Percentiles rank a stretch among this genome's conserved stretches.
Conservation (phyloP, 306 rosid species). For the Cicer yamashitae region DNA sequence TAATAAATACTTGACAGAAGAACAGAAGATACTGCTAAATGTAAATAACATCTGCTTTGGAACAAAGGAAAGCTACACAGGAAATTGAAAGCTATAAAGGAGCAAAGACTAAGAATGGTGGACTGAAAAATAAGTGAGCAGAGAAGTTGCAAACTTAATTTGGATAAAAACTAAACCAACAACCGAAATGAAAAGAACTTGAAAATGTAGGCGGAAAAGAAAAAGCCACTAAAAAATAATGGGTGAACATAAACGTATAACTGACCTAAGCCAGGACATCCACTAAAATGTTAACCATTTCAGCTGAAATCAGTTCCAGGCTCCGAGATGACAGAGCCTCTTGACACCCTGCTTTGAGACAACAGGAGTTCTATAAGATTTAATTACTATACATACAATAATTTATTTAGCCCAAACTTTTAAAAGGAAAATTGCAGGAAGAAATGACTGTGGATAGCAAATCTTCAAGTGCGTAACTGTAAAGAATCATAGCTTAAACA, state of each 20-base stretch:
- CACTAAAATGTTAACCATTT: constrained; percentile 92
- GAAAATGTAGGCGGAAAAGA: constrained; percentile 65
- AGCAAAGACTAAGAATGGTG: constrained; percentile 37
- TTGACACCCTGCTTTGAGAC: constrained; percentile 98
- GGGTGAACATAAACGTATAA: constrained; percentile 71
- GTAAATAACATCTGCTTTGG: constrained; percentile 29
- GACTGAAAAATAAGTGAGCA: constrained; percentile 45
- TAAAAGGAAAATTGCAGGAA: constrained; percentile 68
- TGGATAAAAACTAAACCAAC: constrained; percentile 57
- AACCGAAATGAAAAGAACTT: constrained; percentile 50
- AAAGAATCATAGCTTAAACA: constrained; percentile 47
- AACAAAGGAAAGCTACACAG: constrained; percentile 34
- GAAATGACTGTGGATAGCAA: constrained; percentile 60
- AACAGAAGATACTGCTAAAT: constrained; percentile 7
- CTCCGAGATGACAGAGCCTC: constrained; percentile 97
- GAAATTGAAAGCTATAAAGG: constrained; percentile 39
- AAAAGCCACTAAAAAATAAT: constrained; percentile 66
- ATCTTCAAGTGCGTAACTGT: constrained; percentile 62
- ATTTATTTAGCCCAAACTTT: constrained; percentile 65
- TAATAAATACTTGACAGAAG: constrained; percentile 36
- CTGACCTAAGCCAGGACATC: constrained; percentile 95
- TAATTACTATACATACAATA: constrained; percentile 48
- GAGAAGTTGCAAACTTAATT: constrained; percentile 53
- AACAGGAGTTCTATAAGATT: constrained; percentile 84
- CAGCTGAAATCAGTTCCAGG: constrained; percentile 96